These are phyloP conservation scores for Cinnamomum chago DNA, from an alignment of 164 flowering plant genomes.

Conservation along the genomic window DNA sequence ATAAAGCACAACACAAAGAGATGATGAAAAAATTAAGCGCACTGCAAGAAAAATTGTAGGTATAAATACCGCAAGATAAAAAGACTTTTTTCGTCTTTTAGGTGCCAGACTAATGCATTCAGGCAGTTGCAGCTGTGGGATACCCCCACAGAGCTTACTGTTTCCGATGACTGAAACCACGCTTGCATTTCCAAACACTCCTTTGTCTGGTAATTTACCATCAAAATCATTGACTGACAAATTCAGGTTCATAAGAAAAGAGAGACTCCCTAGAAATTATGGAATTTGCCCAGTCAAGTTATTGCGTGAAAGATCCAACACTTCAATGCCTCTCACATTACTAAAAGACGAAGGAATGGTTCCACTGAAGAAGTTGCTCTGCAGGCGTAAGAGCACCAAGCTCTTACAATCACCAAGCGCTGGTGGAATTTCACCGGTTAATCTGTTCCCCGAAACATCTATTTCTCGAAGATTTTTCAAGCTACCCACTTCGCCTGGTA, in stretches of 20 bases:
- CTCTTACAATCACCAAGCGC: not conserved
- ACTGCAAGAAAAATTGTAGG: not conserved
- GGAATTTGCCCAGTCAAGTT: conserved; percentile 16
- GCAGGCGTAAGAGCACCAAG: conserved; percentile 12
- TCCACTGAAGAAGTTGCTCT: conserved; percentile 24
- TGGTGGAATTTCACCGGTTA: conserved; percentile 35
- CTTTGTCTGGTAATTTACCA: conserved; percentile 6
- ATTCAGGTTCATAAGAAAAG: conserved; percentile 12
- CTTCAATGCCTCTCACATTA: conserved; percentile 4
- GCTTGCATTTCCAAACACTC: conserved; percentile 2
- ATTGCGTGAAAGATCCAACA: conserved; percentile 18
- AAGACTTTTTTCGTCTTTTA: not conserved
- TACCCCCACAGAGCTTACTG: conserved; percentile 3
- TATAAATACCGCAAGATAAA: not conserved
- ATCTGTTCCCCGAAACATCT: conserved; percentile 22
- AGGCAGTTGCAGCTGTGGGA: not conserved
- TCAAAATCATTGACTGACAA: conserved; percentile 31
- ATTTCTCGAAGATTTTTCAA: conserved; percentile 19
- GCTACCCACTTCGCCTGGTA: conserved; percentile 28
- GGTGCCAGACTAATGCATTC: not conserved
- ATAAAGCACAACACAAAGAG: too few species aligned
- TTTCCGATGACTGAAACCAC: conserved; percentile 3
- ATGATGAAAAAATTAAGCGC: not conserved
- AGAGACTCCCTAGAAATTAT: not conserved
- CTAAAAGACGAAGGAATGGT: conserved; percentile 19